Percentiles rank a stretch among this genome's conserved stretches.
phyloP scores from a whole-genome alignment of 2,329 filamentous ascomycete species.

The Paraconiothyrium sp. region DNA sequence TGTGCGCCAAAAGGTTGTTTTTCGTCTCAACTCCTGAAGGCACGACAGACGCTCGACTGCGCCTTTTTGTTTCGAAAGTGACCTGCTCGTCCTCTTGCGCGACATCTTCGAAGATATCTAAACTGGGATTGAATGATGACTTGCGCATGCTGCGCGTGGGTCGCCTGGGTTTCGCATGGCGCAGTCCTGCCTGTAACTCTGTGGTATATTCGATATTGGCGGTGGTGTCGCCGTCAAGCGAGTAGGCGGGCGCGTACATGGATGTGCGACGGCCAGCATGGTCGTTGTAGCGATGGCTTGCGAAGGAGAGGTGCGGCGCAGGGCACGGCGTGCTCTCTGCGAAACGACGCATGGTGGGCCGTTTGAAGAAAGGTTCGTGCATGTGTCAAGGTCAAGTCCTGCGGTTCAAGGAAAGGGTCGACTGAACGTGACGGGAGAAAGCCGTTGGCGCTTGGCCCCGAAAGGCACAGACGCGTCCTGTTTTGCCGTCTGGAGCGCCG shows the following conservation, averaged over 20 bases:
- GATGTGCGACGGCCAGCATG: slow-evolving; percentile 37
- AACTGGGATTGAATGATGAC: slow-evolving; percentile 41
- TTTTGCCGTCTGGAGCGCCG: slow-evolving; percentile 18
- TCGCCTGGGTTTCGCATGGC: slow-evolving; percentile 46
- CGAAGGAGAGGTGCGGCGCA: slow-evolving; percentile 37
- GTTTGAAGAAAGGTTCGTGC: background rate
- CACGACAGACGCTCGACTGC: slow-evolving; percentile 39
- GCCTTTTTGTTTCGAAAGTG: slow-evolving; percentile 34
- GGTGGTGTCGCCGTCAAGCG: slow-evolving; percentile 47
- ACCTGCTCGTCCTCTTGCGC: slow-evolving; percentile 44
- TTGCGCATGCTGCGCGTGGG: slow-evolving; percentile 41
- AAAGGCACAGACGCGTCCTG: slow-evolving; percentile 23
- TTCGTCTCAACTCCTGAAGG: slow-evolving; percentile 35
- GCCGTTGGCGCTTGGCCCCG: slow-evolving; percentile 21
- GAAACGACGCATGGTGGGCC: slow-evolving; percentile 44
- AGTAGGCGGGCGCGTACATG: slow-evolving; percentile 44
- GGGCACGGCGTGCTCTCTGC: slow-evolving; percentile 50
- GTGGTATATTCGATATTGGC: slow-evolving; percentile 52
- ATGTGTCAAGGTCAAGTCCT: slow-evolving; percentile 7
- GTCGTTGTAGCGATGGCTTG: slow-evolving; percentile 34
- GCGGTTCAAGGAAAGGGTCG: slow-evolving; percentile 3
- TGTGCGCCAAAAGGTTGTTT: slow-evolving; percentile 47
- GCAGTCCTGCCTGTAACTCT: slow-evolving; percentile 40
- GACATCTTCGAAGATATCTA: slow-evolving; percentile 52
- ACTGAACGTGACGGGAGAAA: background rate